Base-by-base conservation (phyloP, 306 rosid genomes). In the Quercus aquifolioides region DNA sequence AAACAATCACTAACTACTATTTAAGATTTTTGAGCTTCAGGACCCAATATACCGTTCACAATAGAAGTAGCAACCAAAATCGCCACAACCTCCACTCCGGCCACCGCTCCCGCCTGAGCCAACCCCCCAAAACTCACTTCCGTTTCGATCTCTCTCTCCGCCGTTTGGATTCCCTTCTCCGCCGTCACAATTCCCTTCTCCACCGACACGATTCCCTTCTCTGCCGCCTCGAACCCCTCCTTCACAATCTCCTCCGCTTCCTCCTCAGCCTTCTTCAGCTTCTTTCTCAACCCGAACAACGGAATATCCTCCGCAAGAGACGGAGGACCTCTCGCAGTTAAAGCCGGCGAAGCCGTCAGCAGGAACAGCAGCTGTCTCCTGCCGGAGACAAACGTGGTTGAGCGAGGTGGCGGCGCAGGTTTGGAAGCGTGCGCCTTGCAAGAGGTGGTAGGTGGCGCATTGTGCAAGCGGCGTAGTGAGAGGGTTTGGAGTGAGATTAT, bases 61-160 rank as follows among this genome's bases (percentile, higher is more conserved):
- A 94, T 75, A 28, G 95, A 82, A 21, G 88, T 85, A 6, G 97
- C 99, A 64, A 92, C 81, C 86, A 92, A 73, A 60, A 94, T 35
- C 13, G 91, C 97, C 10, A 90, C 79, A 20, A 77, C 56, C 92
- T 94, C 99, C 5, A 89, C 97, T 74, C 91, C 95, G 5, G 74
- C 99, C 73, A 94, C 97, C 75, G 54, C 90, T 20, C 89, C 97
- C 0, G 97, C 97, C 84, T 92, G 97, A 3, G 94, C 89, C 78
- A 89, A 71, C 4, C 90, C 91, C 1, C 92, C 93, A 55, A 89
- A 87, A 69, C 88, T 83, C 74, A 85, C 65, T 55, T 83, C 92
- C 80, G 82, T 20, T 74, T 88, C 93, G 5, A 91, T 59, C 46
- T 71, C 91, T 18, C 6, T 70, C 86, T 88, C 97, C 49, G 89